A percentile compares a stretch with the other conserved stretches of the same genome.
Conservation (phyloP, 257 asterid genomes). For the Ilex asprella region DNA sequence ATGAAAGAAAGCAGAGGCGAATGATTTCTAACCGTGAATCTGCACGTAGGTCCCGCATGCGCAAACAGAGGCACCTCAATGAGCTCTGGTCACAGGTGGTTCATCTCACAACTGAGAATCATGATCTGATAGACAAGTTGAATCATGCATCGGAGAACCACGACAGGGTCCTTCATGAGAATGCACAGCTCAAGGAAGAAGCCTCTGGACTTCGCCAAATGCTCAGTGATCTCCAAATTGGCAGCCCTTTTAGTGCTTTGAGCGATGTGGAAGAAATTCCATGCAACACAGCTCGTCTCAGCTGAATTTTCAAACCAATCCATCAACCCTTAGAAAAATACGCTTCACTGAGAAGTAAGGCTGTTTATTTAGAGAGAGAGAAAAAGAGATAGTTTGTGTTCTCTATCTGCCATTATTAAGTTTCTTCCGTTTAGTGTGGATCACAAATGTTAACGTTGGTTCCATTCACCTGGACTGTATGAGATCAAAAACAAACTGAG, state of each 20-base stretch:
- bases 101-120: slow-evolving; percentile 59
- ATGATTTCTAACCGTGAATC: slow-evolving; percentile 92
- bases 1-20: slow-evolving; percentile 73
- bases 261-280: slow-evolving; percentile 52
- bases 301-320: slow-evolving; percentile 48
- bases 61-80: slow-evolving; percentile 84
- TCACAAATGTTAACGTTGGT: slow-evolving; percentile 19
- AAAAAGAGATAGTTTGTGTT: slow-evolving; percentile 12
- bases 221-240: slow-evolving; percentile 43
- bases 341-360: slow-evolving; percentile 32
- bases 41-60: slow-evolving; percentile 86
- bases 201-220: slow-evolving; percentile 57
- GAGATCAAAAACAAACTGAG: slow-evolving; percentile 4
- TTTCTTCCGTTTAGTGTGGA: slow-evolving; percentile 25
- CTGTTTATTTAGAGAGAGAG: slow-evolving; percentile 1
- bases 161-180: slow-evolving; percentile 51
- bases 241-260: slow-evolving; percentile 38
- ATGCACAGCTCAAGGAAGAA: slow-evolving; percentile 58
- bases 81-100: slow-evolving; percentile 76
- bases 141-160: slow-evolving; percentile 51
- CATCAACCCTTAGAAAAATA: slow-evolving; percentile 28
- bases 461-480: slow-evolving; percentile 12
- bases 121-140: slow-evolving; percentile 45
- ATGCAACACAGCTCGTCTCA: slow-evolving; percentile 54
- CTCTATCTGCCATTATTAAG: slow-evolving; percentile 14